These are phyloP conservation scores for Pisolithus microcarpus DNA, from an alignment of 768 basidiomycete species.

Conservation along the genomic window DNA sequence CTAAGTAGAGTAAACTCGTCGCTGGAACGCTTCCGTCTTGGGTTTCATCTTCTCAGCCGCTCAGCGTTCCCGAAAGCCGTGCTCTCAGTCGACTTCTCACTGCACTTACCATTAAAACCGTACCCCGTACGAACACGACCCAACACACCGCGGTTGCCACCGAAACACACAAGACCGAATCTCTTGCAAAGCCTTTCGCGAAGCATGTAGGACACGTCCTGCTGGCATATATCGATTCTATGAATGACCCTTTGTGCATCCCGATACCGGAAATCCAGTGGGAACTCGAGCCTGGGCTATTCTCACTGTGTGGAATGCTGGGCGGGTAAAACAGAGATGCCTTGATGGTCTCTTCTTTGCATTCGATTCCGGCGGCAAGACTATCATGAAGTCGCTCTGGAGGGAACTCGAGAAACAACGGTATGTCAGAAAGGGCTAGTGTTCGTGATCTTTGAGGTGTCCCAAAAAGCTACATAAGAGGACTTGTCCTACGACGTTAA, in stretches of 20 bases:
- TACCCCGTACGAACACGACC: conserved; percentile 39
- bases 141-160: conserved; percentile 10
- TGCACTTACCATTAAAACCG: conserved; percentile 59
- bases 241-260: conserved; percentile 69
- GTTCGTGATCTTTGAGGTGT: too few species aligned
- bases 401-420: conserved; percentile 63
- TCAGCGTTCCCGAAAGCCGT: conserved; percentile 54
- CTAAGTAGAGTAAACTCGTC: conserved; percentile 57
- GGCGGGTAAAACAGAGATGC: conserved; percentile 76
- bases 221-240: conserved; percentile 69
- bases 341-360: conserved; percentile 68
- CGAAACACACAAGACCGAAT: conserved; percentile 58
- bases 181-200: conserved; percentile 72
- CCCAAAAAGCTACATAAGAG: too few species aligned
- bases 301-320: conserved; percentile 74
- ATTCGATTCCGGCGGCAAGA: conserved; percentile 68
- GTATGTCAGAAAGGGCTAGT: too few species aligned
- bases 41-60: conserved; percentile 47
- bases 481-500: too few species aligned
- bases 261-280: conserved; percentile 51
- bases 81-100: conserved; percentile 65
- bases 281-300: conserved; percentile 77
- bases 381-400: conserved; percentile 72
- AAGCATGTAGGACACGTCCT: conserved; percentile 80
- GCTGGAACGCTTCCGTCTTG: conserved; percentile 60